phyloP scores from a whole-genome alignment of 2,329 filamentous ascomycete species.

The Claviceps cyperi region DNA sequence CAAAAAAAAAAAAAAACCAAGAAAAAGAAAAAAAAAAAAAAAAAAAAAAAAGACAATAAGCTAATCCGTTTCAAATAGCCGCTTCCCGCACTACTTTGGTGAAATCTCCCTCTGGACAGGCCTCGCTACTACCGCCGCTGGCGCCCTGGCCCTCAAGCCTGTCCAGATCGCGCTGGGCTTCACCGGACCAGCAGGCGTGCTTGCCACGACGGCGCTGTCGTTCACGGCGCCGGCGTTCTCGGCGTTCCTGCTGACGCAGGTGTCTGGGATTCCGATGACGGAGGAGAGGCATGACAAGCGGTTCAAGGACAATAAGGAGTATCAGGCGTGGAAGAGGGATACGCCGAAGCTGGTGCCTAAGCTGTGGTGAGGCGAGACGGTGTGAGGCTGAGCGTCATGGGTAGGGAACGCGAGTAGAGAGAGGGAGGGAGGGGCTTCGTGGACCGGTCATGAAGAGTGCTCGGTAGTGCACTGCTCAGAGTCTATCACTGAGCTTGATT shows the following conservation, averaged over 20 bases:
- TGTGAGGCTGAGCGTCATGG: no score
- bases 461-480: no score
- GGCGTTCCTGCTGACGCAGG: conserved; percentile 46
- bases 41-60: background rate
- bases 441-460: no score
- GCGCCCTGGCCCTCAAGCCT: conserved; percentile 37
- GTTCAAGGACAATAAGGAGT: conserved; percentile 49
- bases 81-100: conserved; percentile 62
- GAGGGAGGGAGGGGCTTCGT: no score
- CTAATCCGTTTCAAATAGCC: conserved; percentile 12
- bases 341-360: conserved; percentile 52
- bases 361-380: conserved; percentile 22
- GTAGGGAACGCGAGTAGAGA: no score
- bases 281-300: conserved; percentile 54
- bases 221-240: conserved; percentile 50
- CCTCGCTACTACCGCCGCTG: conserved; percentile 44
- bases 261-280: conserved; percentile 50
- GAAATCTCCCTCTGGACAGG: conserved; percentile 56
- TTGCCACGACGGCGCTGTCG: conserved; percentile 27
- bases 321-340: conserved; percentile 52
- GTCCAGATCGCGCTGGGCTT: conserved; percentile 44
- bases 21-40: no score
- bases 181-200: conserved; percentile 20
- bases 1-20: no score
- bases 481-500: no score